Evolutionary conservation across 2,329 filamentous ascomycete species (phyloP), one percentile per base, ranked within the genome.

Genomic region (Fusarium sulawesiense): DNA sequence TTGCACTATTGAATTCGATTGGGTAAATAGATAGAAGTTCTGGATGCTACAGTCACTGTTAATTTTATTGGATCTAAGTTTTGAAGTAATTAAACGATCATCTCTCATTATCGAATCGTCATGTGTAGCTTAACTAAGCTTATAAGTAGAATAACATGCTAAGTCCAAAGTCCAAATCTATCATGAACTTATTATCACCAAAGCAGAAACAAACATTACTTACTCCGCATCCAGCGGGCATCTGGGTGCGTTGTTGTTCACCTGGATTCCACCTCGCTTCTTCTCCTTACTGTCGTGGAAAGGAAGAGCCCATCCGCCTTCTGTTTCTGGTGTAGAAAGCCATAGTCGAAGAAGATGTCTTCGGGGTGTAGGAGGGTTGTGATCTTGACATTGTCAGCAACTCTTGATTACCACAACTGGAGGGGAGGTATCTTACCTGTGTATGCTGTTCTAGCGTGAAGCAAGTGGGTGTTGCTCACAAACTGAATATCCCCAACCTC

Each of bases 401-500:
- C 14, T 29, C 4, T 1, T 10, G 1, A 2, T 3, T 18, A 12
- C 4, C 13, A 21, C 1, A 2, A 5, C 7, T 6, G 3, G 23
- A 6, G 2, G 4, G 6, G 11, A 5, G 5, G 10, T 7, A 10
- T 49, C 68, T 71, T 66, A 73, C 9, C 78, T 57, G 84, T 92
- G 80, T 97, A 97, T 29, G 87, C 92, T 0, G 93, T 97, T 49
- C 93, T 83, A 0, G 93, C 92, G 78, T 97, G 94, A 49, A 97
- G 80, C 5, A 96, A 86, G 76, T 97, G 93, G 50, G 87, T 87
- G 77, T 97, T 97, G 72, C 89, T 89, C 60, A 97, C 70, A 50
- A 97, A 95, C 80, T 97, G 94, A 68, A 97, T 94, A 76, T 97
- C 93, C 49, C 93, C 93, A 20, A 96, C 88, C 71, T 95, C 92